Percentiles rank a stretch among this genome's conserved stretches.
phyloP scores from a whole-genome alignment of 78 protist genomes.

The Planoprotostelium fungivorum region DNA sequence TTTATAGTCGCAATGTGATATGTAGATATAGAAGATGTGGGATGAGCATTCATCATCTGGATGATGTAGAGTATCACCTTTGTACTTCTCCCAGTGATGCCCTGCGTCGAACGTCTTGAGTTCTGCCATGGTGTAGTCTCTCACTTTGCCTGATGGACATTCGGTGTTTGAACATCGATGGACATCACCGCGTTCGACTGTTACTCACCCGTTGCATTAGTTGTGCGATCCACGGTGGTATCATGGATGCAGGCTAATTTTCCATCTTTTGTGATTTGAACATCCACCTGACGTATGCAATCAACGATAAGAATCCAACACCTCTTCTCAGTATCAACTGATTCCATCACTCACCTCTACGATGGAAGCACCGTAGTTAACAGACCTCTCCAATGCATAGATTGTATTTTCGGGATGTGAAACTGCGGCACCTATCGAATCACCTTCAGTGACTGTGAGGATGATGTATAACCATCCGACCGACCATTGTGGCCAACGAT shows the following conservation, averaged over 20 bases:
- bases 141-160: neutral
- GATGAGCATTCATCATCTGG: neutral
- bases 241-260: neutral
- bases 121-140: neutral
- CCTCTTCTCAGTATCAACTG: neutral
- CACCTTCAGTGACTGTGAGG: neutral
- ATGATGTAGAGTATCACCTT: too few relatives aligned
- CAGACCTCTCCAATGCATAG: neutral
- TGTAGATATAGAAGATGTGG: neutral
- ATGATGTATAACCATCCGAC: too few relatives aligned
- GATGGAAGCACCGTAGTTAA: neutral
- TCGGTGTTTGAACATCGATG: neutral
- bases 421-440: neutral
- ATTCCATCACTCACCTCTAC: neutral
- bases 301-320: neutral
- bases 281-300: neutral
- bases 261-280: neutral
- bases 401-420: neutral
- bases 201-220: neutral
- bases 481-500: neutral
- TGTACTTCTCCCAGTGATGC: neutral
- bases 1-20: neutral
- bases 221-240: neutral
- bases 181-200: neutral
- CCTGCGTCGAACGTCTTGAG: neutral